phyloP scores from a whole-genome alignment of 208 protist genomes.

The Zelonia costaricensis region DNA sequence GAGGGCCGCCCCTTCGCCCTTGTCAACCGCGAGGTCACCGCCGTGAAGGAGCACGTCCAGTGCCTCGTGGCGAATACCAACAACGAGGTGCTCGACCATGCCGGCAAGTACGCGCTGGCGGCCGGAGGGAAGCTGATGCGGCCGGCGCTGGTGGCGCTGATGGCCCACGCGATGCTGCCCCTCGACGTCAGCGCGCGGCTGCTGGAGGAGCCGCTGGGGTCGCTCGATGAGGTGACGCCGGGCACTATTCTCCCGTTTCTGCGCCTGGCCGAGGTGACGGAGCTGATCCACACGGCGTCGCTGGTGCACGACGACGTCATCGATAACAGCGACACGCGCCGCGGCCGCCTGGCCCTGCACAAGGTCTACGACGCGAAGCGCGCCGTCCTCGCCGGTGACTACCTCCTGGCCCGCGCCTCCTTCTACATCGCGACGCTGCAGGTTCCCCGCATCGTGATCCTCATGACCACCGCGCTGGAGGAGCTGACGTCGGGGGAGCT shows the following conservation, averaged over 20 bases:
- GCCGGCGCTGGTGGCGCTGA: constrained; percentile 74
- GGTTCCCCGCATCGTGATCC: constrained; percentile 87
- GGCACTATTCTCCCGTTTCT: constrained; percentile 72
- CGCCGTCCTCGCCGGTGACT: constrained; percentile 94
- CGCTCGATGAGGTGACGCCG: constrained; percentile 60
- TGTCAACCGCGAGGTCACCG: constrained; percentile 64
- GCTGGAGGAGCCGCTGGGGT: constrained; percentile 37
- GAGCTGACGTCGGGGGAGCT: constrained; percentile 94
- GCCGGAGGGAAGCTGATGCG: constrained; percentile 81
- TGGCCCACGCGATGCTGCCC: constrained; percentile 75
- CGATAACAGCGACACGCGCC: constrained; percentile 91
- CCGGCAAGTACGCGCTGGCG: constrained; percentile 66
- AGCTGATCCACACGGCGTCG: constrained; percentile 96
- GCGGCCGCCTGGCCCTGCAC: constrained; percentile 85
- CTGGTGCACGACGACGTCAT: constrained; percentile 98
- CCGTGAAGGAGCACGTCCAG: constrained; percentile 62
- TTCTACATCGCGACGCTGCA: constrained; percentile 84
- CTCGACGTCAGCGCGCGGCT: constrained; percentile 43
- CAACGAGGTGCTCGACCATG: constrained; percentile 82
- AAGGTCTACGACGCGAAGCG: constrained; percentile 82
- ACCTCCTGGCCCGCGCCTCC: constrained; percentile 91
- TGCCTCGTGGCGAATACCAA: constrained; percentile 58
- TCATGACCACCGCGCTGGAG: constrained; percentile 92
- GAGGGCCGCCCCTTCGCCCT: constrained; percentile 59
- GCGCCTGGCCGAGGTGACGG: constrained; percentile 92